Base-by-base conservation (phyloP, 2,329 filamentous ascomycete species). In the Fusarium napiforme region DNA sequence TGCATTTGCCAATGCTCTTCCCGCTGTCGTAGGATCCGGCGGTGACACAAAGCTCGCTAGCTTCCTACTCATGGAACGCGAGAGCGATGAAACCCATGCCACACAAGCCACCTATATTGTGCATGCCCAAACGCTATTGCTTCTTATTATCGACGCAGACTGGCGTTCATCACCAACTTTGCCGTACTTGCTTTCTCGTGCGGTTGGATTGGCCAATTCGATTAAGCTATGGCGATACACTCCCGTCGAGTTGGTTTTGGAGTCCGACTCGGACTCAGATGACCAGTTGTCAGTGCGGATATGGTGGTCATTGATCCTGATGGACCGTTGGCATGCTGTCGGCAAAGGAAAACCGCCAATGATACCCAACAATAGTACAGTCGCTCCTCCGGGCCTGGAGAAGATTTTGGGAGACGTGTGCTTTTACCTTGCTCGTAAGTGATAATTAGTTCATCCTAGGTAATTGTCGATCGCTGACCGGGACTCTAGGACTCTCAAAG, bases 251-350 rank as follows among this genome's bases (percentile, higher is more conserved):
- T 80, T 82, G 9, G 85, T 87, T 9, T 79, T 83, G 15, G 88
- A 91, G 59, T 77, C 83, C 5, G 90, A 93, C 77, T 88, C 87
- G 6, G 90, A 93, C 77, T 88, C 87, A 26, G 89, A 91, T 49
- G 89, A 91, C 56, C 88, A 89, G 23, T 83, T 93, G 8, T 87
- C 87, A 4, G 84, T 91, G 57, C 87, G 91, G 47, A 87, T 91
- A 23, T 94, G 92, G 92, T 93, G 91, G 90, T 89, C 90, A 19
- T 83, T 94, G 39, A 87, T 93, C 50, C 86, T 92, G 71, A 87
- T 94, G 71, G 92, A 94, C 77, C 88, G 92, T 21, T 94, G 91
- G 91, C 90, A 93, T 78, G 90, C 92, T 8, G 87, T 90, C n/a
- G 90, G 89, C 28, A 91, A 88, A 9, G 89, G 88, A 18, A 89